Evolutionary conservation across 2,329 filamentous ascomycete species (phyloP).

Genomic region (Chrysoporthe puriensis): DNA sequence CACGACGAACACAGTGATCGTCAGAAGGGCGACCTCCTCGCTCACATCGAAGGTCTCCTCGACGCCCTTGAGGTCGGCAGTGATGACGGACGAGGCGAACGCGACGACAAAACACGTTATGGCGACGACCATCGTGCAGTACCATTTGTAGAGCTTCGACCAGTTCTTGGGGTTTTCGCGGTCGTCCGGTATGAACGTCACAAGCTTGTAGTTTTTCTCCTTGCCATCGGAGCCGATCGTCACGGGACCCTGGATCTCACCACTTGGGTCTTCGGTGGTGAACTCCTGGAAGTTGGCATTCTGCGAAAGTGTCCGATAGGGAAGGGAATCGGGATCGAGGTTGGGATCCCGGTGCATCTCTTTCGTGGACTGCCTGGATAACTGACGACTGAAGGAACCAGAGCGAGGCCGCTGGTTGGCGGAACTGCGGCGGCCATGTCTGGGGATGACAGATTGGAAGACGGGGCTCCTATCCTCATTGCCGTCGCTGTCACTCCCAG

Average conservation of each 20-base stretch:
- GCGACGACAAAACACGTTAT: slow-evolving; percentile 75
- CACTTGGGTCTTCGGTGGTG: slow-evolving; percentile 61
- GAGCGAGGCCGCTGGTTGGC: slow-evolving; percentile 14
- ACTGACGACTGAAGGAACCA: slow-evolving; percentile 25
- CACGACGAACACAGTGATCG: slow-evolving; percentile 76
- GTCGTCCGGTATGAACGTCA: slow-evolving; percentile 70
- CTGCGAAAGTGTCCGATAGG: slow-evolving; percentile 65
- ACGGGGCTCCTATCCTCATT: slow-evolving; percentile 8
- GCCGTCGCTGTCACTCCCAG: slow-evolving; percentile 16
- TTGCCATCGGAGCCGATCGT: slow-evolving; percentile 32
- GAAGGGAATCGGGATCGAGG: slow-evolving; percentile 58
- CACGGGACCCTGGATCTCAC: slow-evolving; percentile 59
- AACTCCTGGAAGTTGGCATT: slow-evolving; percentile 70
- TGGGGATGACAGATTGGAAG: slow-evolving; percentile 19
- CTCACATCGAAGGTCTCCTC: slow-evolving; percentile 67
- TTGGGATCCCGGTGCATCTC: slow-evolving; percentile 43
- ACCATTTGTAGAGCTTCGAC: slow-evolving; percentile 79
- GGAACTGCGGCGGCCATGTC: slow-evolving; percentile 14
- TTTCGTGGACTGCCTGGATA: slow-evolving; percentile 36
- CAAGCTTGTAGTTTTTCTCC: slow-evolving; percentile 53
- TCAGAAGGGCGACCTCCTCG: slow-evolving; percentile 72
- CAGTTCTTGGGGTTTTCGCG: slow-evolving; percentile 85
- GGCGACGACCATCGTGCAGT: slow-evolving; percentile 83
- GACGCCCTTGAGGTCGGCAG: slow-evolving; percentile 72
- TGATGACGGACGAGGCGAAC: slow-evolving; percentile 74